phyloP scores from a whole-genome alignment of 345 rosid genomes.

The Sisymbrium irio region DNA sequence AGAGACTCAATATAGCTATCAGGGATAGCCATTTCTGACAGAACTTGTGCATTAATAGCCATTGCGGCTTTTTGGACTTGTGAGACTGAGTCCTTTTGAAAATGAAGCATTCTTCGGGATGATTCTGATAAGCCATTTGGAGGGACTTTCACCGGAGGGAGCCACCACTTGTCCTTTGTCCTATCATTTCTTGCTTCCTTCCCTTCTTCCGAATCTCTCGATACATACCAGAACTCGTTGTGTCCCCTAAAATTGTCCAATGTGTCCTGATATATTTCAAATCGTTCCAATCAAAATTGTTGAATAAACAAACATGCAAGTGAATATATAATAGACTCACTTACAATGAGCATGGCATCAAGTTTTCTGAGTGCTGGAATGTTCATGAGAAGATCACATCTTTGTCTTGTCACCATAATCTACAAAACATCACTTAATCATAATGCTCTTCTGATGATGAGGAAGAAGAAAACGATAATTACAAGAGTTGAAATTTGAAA shows the following conservation, averaged over 20 bases:
- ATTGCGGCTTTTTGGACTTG: constrained; percentile 90
- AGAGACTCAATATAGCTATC: constrained; percentile 83
- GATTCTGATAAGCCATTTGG: constrained; percentile 56
- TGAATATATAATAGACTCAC: constrained; percentile 4
- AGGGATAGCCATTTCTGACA: constrained; percentile 80
- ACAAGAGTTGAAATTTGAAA: not conserved
- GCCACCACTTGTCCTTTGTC: constrained; percentile 73
- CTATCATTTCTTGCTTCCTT: constrained; percentile 34
- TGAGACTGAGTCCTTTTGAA: constrained; percentile 73
- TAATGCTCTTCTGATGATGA: no score
- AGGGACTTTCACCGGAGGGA: constrained; percentile 73
- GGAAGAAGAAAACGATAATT: no score
- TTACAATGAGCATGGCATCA: constrained; percentile 51
- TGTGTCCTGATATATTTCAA: constrained; percentile 40
- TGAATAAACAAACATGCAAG: no score
- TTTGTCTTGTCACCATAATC: constrained; percentile 68
- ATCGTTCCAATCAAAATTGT: no score
- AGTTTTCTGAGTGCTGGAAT: constrained; percentile 62
- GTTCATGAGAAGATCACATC: constrained; percentile 58
- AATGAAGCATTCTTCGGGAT: constrained; percentile 53
- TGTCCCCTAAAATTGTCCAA: constrained; percentile 59
- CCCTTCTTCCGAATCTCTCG: constrained; percentile 49
- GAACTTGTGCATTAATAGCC: constrained; percentile 84
- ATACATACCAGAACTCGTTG: constrained; percentile 52
- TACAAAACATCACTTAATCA: constrained; percentile 8